A percentile compares a stretch with the other conserved stretches of the same genome.
Conservation (phyloP, 495 filamentous ascomycete species). For the Lasiosphaeriaceae sp. region DNA sequence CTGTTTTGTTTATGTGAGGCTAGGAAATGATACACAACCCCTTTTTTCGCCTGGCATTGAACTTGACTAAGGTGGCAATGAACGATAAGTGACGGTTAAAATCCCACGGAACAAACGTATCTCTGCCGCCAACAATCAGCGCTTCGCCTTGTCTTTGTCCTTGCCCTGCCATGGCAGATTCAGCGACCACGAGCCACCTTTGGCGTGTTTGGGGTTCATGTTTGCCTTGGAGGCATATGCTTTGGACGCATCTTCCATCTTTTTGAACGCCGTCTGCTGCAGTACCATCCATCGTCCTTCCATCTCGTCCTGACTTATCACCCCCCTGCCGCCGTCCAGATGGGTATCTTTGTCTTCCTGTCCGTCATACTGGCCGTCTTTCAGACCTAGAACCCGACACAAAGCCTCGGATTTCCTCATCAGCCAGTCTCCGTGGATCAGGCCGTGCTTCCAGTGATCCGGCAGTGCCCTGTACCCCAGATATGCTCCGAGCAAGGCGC, state of each 20-base stretch:
- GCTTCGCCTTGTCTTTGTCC: constrained; percentile 1
- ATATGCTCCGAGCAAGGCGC: constrained; percentile 40
- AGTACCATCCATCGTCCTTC: constrained; percentile 30
- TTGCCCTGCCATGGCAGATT: constrained; percentile 9
- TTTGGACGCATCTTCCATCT: constrained; percentile 22
- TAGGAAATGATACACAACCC: no score
- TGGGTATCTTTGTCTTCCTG: constrained; percentile 27
- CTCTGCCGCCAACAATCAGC: background rate
- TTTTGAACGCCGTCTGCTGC: constrained; percentile 17
- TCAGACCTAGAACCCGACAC: constrained; percentile 24
- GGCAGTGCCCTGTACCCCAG: constrained; percentile 39
- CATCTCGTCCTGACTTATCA: constrained; percentile 26
- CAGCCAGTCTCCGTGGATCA: constrained; percentile 39
- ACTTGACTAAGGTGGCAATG: no score
- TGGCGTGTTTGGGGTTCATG: background rate
- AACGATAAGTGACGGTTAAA: no score
- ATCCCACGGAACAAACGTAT: no score
- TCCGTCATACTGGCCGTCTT: constrained; percentile 24
- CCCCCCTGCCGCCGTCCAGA: constrained; percentile 24
- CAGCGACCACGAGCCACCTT: background rate
- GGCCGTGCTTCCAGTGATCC: constrained; percentile 39
- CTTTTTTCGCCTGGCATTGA: no score
- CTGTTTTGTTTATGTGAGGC: no score
- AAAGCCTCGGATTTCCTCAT: constrained; percentile 30
- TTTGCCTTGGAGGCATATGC: no score